Percentiles rank a stretch among this genome's conserved stretches.
phyloP scores from a whole-genome alignment of 164 flowering plant genomes.

The Stephania cephalantha region DNA sequence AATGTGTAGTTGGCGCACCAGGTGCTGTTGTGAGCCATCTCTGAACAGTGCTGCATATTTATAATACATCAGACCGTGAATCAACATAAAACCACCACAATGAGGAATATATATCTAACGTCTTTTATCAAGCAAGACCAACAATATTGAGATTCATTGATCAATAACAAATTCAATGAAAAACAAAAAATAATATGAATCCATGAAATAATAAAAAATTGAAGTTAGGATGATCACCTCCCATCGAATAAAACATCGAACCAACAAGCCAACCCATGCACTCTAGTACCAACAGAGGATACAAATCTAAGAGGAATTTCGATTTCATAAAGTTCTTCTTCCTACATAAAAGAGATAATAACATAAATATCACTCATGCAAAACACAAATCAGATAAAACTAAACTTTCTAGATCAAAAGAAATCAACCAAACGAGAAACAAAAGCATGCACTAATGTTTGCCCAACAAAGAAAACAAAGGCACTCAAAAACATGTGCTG shows the following conservation, averaged over 20 bases:
- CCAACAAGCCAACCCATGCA: constrained; percentile 98
- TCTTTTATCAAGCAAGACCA: not conserved
- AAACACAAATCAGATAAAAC: not conserved
- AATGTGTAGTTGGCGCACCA: constrained; percentile 94
- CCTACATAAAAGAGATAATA: constrained; percentile 37
- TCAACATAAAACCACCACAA: not conserved
- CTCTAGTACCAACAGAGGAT: constrained; percentile 78
- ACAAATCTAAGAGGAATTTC: constrained; percentile 71
- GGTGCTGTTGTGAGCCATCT: constrained; percentile 98
- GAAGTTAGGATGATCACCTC: constrained; percentile 43
- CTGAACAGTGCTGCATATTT: constrained; percentile 57
- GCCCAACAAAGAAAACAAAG: not conserved
- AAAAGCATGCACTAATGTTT: not conserved
- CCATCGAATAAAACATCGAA: constrained; percentile 95
- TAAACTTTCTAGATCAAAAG: not conserved
- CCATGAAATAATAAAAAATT: not conserved
- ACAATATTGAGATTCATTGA: not conserved
- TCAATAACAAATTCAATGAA: not conserved
- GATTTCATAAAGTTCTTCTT: constrained; percentile 89
- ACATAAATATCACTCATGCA: not conserved
- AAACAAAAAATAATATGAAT: not conserved
- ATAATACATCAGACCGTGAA: not conserved
- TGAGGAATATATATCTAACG: not conserved
- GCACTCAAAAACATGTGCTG: not conserved
- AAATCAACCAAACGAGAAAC: not conserved